Conservation (phyloP, 805 yeast genomes). For the Candida loeiensis region DNA sequence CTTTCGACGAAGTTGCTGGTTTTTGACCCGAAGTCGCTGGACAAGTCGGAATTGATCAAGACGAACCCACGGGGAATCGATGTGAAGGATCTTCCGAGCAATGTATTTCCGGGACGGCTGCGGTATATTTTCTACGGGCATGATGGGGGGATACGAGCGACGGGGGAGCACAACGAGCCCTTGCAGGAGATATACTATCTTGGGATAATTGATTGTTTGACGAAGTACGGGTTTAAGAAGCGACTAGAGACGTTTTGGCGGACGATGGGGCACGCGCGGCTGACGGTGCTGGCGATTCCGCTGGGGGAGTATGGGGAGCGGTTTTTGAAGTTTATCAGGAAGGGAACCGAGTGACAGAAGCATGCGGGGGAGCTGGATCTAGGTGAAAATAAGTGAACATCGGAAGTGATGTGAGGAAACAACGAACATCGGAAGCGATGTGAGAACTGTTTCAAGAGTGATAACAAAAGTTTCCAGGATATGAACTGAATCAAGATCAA, state of each 20-base stretch:
- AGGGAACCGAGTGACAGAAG: conserved; percentile 17
- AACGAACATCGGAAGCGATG: neutral
- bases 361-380: neutral
- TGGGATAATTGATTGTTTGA: conserved; percentile 92
- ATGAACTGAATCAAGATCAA: no score
- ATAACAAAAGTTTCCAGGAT: no score
- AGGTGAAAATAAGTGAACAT: neutral
- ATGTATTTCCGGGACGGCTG: conserved; percentile 46
- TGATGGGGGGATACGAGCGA: conserved; percentile 81
- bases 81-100: conserved; percentile 40
- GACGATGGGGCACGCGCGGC: conserved; percentile 62
- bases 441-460: no score
- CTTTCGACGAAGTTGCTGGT: conserved; percentile 38
- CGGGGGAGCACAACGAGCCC: conserved; percentile 60
- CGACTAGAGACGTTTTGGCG: conserved; percentile 84
- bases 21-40: conserved; percentile 41
- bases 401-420: neutral
- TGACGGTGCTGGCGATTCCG: conserved; percentile 83
- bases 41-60: conserved; percentile 37
- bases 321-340: conserved; percentile 65
- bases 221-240: conserved; percentile 72
- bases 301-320: conserved; percentile 87
- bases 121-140: conserved; percentile 64
- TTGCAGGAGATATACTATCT: conserved; percentile 72
- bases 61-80: conserved; percentile 47